Evolutionary conservation across 108 stramenopile genomes (phyloP).

Genomic region (Craspedostauros australis): DNA sequence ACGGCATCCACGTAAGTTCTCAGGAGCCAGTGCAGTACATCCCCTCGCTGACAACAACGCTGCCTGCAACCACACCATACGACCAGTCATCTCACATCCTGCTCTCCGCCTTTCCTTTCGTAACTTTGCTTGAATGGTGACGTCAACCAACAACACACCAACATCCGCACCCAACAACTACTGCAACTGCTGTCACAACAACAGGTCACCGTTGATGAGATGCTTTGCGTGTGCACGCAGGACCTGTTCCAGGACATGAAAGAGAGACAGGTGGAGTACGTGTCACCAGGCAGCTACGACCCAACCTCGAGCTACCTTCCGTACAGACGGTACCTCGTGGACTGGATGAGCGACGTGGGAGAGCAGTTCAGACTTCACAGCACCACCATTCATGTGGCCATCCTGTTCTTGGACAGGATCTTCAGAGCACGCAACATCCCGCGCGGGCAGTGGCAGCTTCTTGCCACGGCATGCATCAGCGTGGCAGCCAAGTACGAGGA

Average conservation of each 20-base stretch:
- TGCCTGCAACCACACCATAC: too few relatives aligned
- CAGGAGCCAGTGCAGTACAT: too few relatives aligned
- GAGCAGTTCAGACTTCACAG: conserved; percentile 78
- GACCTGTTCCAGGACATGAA: conserved; percentile 79
- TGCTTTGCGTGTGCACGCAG: conserved; percentile 53
- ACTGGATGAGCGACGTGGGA: conserved; percentile 91
- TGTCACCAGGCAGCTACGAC: conserved; percentile 55
- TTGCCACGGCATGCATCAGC: conserved; percentile 87
- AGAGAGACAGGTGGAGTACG: conserved; percentile 72
- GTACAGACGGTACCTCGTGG: conserved; percentile 83
- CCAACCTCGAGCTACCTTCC: conserved; percentile 77
- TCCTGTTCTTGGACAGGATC: conserved; percentile 84
- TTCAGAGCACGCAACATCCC: conserved; percentile 66
- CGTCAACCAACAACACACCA: too few relatives aligned
- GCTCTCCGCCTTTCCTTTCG: too few relatives aligned
- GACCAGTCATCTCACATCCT: too few relatives aligned
- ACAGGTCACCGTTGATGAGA: conserved; percentile 54
- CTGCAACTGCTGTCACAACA: not conserved
- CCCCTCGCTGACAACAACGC: too few relatives aligned
- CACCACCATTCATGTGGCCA: conserved; percentile 77
- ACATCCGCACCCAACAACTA: too few relatives aligned
- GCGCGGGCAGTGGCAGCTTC: conserved; percentile 80
- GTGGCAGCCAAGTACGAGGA: conserved; percentile 89
- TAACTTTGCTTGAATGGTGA: too few relatives aligned
- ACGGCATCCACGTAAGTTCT: conserved; percentile 61